Percentiles rank a stretch among this genome's conserved stretches.
Evolutionary conservation across 2,329 filamentous ascomycete species (phyloP).

Genomic region (Ceratocystis variospora): DNA sequence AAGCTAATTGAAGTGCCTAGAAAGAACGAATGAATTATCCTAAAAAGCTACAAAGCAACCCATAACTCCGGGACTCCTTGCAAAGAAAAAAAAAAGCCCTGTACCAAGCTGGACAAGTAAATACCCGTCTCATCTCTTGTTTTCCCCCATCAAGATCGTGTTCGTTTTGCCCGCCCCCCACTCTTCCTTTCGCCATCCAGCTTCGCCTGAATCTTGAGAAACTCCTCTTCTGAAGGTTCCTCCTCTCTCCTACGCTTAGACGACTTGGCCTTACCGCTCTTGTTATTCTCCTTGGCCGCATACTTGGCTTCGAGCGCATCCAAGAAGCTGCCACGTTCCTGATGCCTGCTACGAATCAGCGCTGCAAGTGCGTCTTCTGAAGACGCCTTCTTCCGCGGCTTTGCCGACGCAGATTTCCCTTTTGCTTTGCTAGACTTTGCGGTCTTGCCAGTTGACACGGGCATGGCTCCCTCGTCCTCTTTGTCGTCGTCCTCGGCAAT

Average conservation of each 20-base stretch:
- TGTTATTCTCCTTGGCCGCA: slow-evolving; percentile 35
- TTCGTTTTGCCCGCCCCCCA: slow-evolving; percentile 6
- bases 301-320: slow-evolving; percentile 70
- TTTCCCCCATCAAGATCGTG: not conserved
- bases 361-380: slow-evolving; percentile 50
- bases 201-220: slow-evolving; percentile 23
- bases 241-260: slow-evolving; percentile 41
- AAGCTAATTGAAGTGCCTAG: too few species aligned
- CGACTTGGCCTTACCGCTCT: not conserved
- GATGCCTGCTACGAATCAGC: slow-evolving; percentile 59
- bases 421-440: not conserved
- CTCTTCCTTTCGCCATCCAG: slow-evolving; percentile 30
- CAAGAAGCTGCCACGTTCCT: slow-evolving; percentile 51
- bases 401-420: slow-evolving; percentile 5
- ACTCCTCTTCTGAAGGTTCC: slow-evolving; percentile 44
- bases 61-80: not conserved
- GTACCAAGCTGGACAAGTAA: not conserved
- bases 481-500: slow-evolving; percentile 21
- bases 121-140: not conserved
- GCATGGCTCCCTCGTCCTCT: slow-evolving; percentile 21
- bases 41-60: not conserved
- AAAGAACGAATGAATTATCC: not conserved
- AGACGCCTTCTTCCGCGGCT: slow-evolving; percentile 27
- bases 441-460: not conserved
- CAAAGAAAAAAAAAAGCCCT: not conserved